Evolutionary conservation across 1,284 basidiomycete species (phyloP).

Genomic region (Trametes hirsuta): DNA sequence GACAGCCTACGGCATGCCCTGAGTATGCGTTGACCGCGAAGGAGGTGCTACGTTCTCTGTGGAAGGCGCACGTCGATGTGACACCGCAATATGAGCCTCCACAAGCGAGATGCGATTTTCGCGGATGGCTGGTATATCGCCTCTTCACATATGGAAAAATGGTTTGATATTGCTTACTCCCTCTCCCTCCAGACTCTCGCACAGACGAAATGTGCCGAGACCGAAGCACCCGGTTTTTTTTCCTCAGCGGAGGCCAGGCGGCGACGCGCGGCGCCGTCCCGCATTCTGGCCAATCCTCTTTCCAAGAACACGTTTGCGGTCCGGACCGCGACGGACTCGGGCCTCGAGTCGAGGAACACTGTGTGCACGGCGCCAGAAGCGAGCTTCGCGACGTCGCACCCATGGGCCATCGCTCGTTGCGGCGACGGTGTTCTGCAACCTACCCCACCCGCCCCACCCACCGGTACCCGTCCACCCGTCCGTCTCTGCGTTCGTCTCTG

Average conservation of each 20-base stretch:
- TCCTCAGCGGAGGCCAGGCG: background rate
- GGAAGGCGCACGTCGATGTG: conserved; percentile 5
- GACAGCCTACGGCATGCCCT: no score
- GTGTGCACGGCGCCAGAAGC: background rate
- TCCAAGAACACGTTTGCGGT: background rate
- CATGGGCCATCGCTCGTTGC: background rate
- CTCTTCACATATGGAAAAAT: conserved; percentile 18
- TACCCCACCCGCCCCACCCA: background rate
- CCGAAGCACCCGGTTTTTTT: conserved; percentile 5
- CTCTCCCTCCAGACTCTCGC: conserved; percentile 13
- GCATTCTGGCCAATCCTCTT: conserved; percentile 1
- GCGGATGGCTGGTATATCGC: conserved; percentile 14
- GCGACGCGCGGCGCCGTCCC: background rate
- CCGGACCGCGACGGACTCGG: background rate
- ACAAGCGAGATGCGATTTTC: conserved; percentile 9
- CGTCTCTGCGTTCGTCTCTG: background rate
- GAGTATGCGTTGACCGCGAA: background rate
- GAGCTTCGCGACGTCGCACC: background rate
- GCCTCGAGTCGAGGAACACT: background rate
- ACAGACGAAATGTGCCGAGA: conserved; percentile 5
- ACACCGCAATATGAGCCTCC: conserved; percentile 1
- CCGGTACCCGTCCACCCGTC: background rate
- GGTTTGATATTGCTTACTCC: conserved; percentile 3
- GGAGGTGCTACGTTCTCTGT: background rate
- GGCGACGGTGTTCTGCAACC: conserved; percentile 1